Evolutionary conservation across 1,284 basidiomycete species (phyloP), one percentile per base, ranked within the genome.

Genomic region (Salmacisia buchloeana): DNA sequence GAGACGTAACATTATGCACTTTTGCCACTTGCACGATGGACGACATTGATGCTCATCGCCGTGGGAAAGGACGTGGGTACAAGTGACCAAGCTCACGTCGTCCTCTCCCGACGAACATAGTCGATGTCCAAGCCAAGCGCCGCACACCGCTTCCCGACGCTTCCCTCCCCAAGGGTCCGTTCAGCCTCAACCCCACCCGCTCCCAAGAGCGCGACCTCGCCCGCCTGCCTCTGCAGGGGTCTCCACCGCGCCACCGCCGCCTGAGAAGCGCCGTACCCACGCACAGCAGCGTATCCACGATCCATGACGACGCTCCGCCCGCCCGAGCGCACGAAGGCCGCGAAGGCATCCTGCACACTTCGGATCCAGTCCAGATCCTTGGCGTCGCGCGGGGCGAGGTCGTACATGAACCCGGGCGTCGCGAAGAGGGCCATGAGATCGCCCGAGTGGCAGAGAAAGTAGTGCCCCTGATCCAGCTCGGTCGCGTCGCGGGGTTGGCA

Each of bases 371-470:
- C n/a, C 2, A 52, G 46, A 27, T 67, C 66, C 33, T 33, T 1
- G 12, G 25, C 56, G 33, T 67, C 66, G 18, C 66, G 58, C 33
- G 59, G 49, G 3, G 18, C 15, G 36, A 66, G 35, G 21, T 41
- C 34, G 33, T 41, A 64, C 29, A 23, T 27, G 31, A 46, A 65
- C n/a, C 63, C 52, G 18, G 58, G 21, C 18, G 43, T 65, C 5
- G 21, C 59, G 41, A 68, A 68, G 13, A 57, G 21, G 36, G 60
- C 31, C 27, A 68, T 46, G 10, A 68, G 60, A 29, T 68, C 66
- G n/a, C 66, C 66, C 15, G 60, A 63, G 43, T 68, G 66, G 34
- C 65, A 65, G 39, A 38, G 36, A 46, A 58, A 65, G 58, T 43
- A 54, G n/a, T 36, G 27, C 13, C 54, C 25, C 15, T 27, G 21